Percentiles rank a stretch among this genome's conserved stretches.
phyloP scores from a whole-genome alignment of 441 rosid genomes.

The Adansonia rubrostipa region DNA sequence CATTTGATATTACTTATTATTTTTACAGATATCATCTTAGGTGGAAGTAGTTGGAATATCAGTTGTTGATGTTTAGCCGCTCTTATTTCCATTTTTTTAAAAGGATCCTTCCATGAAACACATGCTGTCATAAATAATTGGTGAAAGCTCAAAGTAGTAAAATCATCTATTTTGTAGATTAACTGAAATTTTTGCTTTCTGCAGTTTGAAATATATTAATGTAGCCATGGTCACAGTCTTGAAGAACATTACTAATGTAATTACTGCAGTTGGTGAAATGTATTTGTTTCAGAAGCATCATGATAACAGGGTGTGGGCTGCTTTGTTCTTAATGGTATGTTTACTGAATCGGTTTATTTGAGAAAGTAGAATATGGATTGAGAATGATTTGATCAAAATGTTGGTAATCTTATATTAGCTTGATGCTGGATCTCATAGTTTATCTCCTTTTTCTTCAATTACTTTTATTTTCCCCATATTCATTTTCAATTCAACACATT shows the following conservation, averaged over 20 bases:
- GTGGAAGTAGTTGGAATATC: neutral
- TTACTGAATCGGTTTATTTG: conserved; percentile 18
- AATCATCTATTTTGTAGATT: neutral
- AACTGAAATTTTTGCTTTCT: conserved; percentile 24
- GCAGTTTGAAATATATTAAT: conserved; percentile 94
- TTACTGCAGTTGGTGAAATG: conserved; percentile 98
- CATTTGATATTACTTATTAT: neutral
- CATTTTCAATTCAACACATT: neutral
- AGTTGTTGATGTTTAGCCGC: neutral
- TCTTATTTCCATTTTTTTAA: neutral
- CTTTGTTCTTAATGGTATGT: conserved; percentile 94
- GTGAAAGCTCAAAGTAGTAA: conserved; percentile 4
- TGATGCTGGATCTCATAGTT: conserved; percentile 8
- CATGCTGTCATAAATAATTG: neutral
- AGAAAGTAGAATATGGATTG: conserved; percentile 5
- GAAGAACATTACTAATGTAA: conserved; percentile 97
- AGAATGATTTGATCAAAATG: neutral
- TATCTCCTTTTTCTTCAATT: neutral
- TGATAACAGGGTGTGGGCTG: conserved; percentile 94
- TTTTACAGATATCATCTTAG: neutral
- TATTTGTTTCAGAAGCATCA: conserved; percentile 90
- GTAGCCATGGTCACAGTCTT: conserved; percentile 99
- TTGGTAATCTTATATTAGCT: conserved; percentile 4
- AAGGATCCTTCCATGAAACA: neutral
- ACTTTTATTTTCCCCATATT: neutral